phyloP scores from a whole-genome alignment of 2,329 filamentous ascomycete species.

The Curvularia verruculosa region DNA sequence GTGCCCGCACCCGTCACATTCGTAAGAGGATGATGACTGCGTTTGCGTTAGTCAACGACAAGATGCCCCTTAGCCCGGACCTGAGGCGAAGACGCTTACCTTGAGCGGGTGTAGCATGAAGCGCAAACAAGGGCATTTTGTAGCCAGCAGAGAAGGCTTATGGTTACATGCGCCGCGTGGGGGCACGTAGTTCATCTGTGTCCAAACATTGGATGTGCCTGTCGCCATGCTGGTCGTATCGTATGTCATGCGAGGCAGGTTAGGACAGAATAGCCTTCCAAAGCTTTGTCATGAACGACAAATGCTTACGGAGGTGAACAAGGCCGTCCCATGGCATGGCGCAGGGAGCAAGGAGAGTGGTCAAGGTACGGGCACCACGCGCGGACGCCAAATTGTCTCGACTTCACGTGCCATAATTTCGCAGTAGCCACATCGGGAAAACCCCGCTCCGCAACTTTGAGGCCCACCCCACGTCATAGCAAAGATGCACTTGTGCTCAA shows the following conservation, averaged over 20 bases:
- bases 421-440: conserved; percentile 6
- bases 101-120: conserved; percentile 65
- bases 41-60: neutral
- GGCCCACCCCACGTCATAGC: conserved; percentile 7
- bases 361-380: neutral
- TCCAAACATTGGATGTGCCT: conserved; percentile 54
- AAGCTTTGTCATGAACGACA: neutral
- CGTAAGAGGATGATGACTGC: conserved; percentile 57
- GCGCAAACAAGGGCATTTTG: conserved; percentile 59
- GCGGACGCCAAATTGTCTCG: conserved; percentile 29
- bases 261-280: neutral
- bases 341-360: neutral
- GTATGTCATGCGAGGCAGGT: neutral
- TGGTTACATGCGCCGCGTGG: conserved; percentile 59
- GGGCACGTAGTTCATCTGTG: conserved; percentile 58
- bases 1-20: conserved; percentile 62
- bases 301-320: neutral
- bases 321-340: conserved; percentile 2
- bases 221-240: conserved; percentile 20
- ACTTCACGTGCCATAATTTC: conserved; percentile 25
- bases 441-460: conserved; percentile 7
- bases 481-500: neutral
- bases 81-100: conserved; percentile 34
- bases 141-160: conserved; percentile 54
- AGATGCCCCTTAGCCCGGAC: too few relatives aligned